phyloP scores from a whole-genome alignment of 2,329 filamentous ascomycete species.

The Elsinoe batatas region DNA sequence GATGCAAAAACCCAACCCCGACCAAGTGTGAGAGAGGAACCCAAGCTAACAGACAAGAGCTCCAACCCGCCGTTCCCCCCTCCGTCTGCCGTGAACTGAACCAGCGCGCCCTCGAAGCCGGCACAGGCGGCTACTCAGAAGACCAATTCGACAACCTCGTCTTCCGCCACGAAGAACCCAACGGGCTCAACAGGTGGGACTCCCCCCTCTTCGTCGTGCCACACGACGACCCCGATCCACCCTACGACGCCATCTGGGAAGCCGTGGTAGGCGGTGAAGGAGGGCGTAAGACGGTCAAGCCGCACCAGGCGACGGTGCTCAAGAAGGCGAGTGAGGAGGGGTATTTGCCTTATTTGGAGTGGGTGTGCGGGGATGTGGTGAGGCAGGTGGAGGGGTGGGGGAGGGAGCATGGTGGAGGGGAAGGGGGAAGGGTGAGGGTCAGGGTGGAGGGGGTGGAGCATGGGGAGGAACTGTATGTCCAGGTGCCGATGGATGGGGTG shows the following conservation, averaged over 20 bases:
- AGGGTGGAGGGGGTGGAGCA: constrained; percentile 31
- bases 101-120: constrained; percentile 33
- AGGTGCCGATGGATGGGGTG: constrained; percentile 56
- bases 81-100: constrained; percentile 53
- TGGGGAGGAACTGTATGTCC: constrained; percentile 46
- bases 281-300: constrained; percentile 55
- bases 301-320: constrained; percentile 65
- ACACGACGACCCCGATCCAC: constrained; percentile 61
- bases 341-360: constrained; percentile 72
- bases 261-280: constrained; percentile 52
- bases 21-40: too few species aligned
- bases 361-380: constrained; percentile 67
- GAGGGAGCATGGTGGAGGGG: constrained; percentile 48
- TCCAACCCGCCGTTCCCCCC: constrained; percentile 48
- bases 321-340: constrained; percentile 55
- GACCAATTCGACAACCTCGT: constrained; percentile 70
- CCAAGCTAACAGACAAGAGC: constrained; percentile 34
- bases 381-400: constrained; percentile 59
- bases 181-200: constrained; percentile 77
- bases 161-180: constrained; percentile 78
- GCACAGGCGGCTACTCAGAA: constrained; percentile 39
- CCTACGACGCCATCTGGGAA: constrained; percentile 65
- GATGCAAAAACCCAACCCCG: too few species aligned
- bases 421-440: constrained; percentile 47
- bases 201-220: constrained; percentile 70